Conservation (phyloP, 331 rosid species). For the Quercus phellos region DNA sequence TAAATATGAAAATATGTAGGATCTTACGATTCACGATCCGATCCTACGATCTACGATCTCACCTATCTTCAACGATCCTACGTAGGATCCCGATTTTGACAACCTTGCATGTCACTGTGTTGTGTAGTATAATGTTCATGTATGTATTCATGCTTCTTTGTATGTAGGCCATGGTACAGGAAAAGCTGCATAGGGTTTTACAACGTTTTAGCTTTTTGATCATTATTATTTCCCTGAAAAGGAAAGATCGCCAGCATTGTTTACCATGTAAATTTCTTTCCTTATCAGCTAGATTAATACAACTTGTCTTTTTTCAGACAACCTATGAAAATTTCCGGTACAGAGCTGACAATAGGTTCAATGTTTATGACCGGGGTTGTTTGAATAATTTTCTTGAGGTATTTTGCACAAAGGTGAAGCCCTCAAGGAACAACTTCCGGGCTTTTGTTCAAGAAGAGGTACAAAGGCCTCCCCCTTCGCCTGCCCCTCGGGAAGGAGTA, state of each 20-base stretch:
- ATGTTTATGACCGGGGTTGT: constrained; percentile 72
- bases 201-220: not conserved
- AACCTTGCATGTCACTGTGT: too few relatives aligned
- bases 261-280: constrained; percentile 2
- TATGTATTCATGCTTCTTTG: not conserved
- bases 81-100: too few relatives aligned
- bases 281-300: constrained; percentile 2
- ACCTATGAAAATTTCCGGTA: constrained; percentile 85
- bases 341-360: constrained; percentile 72
- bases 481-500: constrained; percentile 36
- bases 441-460: constrained; percentile 66
- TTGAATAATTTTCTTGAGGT: constrained; percentile 70
- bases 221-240: constrained; percentile 1
- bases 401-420: constrained; percentile 66
- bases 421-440: constrained; percentile 76
- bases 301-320: constrained; percentile 52
- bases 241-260: not conserved
- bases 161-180: not conserved
- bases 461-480: constrained; percentile 48
- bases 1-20: too few relatives aligned
- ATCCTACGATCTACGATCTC: too few relatives aligned
- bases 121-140: too few relatives aligned
- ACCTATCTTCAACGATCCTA: too few relatives aligned
- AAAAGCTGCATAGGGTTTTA: not conserved
- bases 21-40: too few relatives aligned